Evolutionary conservation across 495 filamentous ascomycete genomes (phyloP).

Genomic region (Melanomma pulvis-pyrius): DNA sequence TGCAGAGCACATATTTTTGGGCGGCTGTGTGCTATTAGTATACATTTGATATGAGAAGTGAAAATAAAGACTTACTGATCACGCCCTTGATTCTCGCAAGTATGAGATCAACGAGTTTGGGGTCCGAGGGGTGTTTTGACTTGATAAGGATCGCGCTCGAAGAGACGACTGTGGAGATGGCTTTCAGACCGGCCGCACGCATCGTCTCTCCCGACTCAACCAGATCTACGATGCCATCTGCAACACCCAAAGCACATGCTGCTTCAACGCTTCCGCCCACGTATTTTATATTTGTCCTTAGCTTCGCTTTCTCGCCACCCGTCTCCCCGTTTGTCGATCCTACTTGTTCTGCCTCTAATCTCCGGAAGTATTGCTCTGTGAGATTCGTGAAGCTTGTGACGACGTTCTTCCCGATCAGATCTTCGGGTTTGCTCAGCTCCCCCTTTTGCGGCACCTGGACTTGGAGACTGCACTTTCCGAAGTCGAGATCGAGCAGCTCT

Average conservation of each 20-base stretch:
- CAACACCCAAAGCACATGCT: constrained; percentile 91
- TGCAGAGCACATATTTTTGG: constrained; percentile 90
- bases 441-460: constrained; percentile 94
- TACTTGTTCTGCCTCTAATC: constrained; percentile 60
- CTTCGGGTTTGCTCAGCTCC: constrained; percentile 62
- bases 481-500: constrained; percentile 84
- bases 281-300: constrained; percentile 84
- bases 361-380: constrained; percentile 76
- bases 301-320: constrained; percentile 47
- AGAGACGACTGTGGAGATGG: constrained; percentile 90
- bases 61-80: constrained; percentile 64
- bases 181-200: constrained; percentile 93
- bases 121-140: constrained; percentile 81
- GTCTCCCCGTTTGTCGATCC: constrained; percentile 27
- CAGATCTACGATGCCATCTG: constrained; percentile 95
- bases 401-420: constrained; percentile 90
- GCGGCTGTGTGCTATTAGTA: constrained; percentile 58
- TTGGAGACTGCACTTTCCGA: constrained; percentile 89
- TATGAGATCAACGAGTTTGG: constrained; percentile 76
- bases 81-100: constrained; percentile 83
- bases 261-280: constrained; percentile 95
- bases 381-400: constrained; percentile 92
- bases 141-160: constrained; percentile 89
- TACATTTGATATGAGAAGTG: not conserved
- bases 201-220: constrained; percentile 99